Conservation (phyloP, 176 grass and related monocot genomes). For the Carex littledalei region DNA sequence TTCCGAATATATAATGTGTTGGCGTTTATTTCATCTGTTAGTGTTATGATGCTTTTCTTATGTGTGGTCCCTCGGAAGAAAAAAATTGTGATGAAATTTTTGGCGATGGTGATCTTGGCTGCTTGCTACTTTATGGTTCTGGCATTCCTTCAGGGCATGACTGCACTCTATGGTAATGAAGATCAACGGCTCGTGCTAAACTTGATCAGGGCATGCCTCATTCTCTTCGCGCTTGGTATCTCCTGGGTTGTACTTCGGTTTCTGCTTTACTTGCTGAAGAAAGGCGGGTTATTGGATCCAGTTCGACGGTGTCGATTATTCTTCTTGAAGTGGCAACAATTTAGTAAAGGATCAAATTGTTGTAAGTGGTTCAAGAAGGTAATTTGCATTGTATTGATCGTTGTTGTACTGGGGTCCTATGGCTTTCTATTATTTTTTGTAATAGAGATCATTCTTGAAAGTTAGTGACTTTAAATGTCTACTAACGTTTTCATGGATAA, state of each 20-base stretch:
- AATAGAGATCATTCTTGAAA: too few species aligned
- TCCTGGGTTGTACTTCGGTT: background rate
- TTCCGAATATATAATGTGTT: background rate
- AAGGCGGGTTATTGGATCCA: background rate
- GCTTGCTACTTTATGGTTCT: too few species aligned
- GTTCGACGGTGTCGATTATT: background rate
- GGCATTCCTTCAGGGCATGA: too few species aligned
- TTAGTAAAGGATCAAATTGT: background rate
- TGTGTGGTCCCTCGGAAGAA: conserved; percentile 2
- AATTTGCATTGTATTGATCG: background rate
- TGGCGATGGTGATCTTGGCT: background rate
- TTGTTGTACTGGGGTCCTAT: background rate
- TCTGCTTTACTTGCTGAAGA: background rate
- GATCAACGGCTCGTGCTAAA: too few species aligned
- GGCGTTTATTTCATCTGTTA: background rate
- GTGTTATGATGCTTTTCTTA: background rate
- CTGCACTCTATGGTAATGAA: too few species aligned
- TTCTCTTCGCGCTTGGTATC: background rate
- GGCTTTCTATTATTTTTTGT: rapidly evolving
- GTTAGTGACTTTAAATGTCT: too few species aligned
- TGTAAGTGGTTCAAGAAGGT: background rate
- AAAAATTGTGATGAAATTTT: background rate
- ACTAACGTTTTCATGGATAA: too few species aligned
- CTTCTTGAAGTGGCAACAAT: background rate
- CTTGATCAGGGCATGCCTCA: too few species aligned